These are phyloP conservation scores for Nematodospora anomalae DNA, from an alignment of 1,139 yeast species.

Conservation along the genomic window DNA sequence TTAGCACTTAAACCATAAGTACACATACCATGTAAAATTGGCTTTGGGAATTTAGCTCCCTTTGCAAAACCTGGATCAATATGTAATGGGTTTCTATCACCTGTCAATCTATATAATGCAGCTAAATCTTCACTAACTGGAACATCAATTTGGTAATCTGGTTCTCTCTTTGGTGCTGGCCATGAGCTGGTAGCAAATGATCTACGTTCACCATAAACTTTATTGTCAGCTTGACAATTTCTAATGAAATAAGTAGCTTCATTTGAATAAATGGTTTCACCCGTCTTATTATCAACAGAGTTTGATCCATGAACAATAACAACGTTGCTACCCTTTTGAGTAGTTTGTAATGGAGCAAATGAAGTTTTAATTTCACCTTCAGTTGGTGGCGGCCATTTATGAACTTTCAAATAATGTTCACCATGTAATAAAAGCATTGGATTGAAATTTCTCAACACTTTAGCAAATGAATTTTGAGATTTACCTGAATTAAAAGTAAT, in stretches of 20 bases:
- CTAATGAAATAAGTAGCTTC: slow-evolving; percentile 87
- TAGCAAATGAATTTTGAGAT: slow-evolving; percentile 53
- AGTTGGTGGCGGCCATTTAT: slow-evolving; percentile 79
- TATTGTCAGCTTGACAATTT: slow-evolving; percentile 71
- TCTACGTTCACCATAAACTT: slow-evolving; percentile 47
- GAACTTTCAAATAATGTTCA: slow-evolving; percentile 85
- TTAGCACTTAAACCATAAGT: slow-evolving; percentile 83
- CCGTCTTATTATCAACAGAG: slow-evolving; percentile 68
- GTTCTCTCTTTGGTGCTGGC: slow-evolving; percentile 61
- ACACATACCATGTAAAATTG: slow-evolving; percentile 92
- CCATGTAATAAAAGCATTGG: slow-evolving; percentile 91
- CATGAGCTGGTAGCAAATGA: slow-evolving; percentile 65
- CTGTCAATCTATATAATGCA: slow-evolving; percentile 85
- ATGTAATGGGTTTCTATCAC: slow-evolving; percentile 94
- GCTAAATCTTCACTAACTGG: slow-evolving; percentile 77
- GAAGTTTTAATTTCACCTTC: slow-evolving; percentile 63
- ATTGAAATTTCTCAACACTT: slow-evolving; percentile 75
- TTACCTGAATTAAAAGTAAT: slow-evolving; percentile 59
- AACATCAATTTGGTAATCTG: slow-evolving; percentile 65
- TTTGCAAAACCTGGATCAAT: slow-evolving; percentile 90
- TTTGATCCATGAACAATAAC: slow-evolving; percentile 74
- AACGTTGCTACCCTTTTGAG: slow-evolving; percentile 89
- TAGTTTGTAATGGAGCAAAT: slow-evolving; percentile 66
- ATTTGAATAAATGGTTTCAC: slow-evolving; percentile 71
- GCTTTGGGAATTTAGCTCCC: slow-evolving; percentile 82